Conservation (phyloP, 2,329 filamentous ascomycete species). For the Peltaster fructicola region DNA sequence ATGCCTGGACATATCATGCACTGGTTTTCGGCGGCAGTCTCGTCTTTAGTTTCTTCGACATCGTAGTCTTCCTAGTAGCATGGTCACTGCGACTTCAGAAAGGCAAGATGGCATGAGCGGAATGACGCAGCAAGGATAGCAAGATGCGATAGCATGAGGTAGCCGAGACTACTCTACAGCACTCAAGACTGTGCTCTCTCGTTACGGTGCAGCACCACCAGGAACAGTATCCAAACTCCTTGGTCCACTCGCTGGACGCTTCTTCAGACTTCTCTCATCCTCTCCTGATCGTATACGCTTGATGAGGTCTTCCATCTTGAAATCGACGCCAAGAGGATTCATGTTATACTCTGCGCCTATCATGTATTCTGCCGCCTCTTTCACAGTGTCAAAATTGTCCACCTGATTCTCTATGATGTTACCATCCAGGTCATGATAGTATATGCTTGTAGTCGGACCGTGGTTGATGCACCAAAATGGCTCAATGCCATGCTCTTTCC, state of each 20-base stretch:
- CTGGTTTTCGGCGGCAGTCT: slow-evolving; percentile 51
- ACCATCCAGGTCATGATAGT: slow-evolving; percentile 13
- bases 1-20: slow-evolving; percentile 51
- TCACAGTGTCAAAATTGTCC: slow-evolving; percentile 9
- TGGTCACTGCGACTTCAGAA: slow-evolving; percentile 36
- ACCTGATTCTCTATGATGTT: slow-evolving; percentile 9
- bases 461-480: slow-evolving; percentile 12
- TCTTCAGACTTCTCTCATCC: slow-evolving; percentile 7
- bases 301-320: slow-evolving; percentile 28
- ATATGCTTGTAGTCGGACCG: slow-evolving; percentile 10
- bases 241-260: slow-evolving; percentile 2
- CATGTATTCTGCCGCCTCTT: slow-evolving; percentile 27
- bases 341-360: slow-evolving; percentile 16
- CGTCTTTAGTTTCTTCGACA: slow-evolving; percentile 46
- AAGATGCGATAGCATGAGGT: not conserved
- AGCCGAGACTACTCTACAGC: not conserved
- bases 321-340: slow-evolving; percentile 29
- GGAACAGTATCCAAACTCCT: slow-evolving; percentile 1
- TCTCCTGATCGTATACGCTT: slow-evolving; percentile 12
- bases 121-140: too few species aligned
- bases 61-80: slow-evolving; percentile 30
- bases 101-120: slow-evolving; percentile 29
- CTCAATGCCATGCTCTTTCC: slow-evolving; percentile 8
- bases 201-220: not conserved
- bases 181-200: not conserved